Conservation (phyloP, 2,329 filamentous ascomycete species). For the Zymoseptoria ardabiliae region DNA sequence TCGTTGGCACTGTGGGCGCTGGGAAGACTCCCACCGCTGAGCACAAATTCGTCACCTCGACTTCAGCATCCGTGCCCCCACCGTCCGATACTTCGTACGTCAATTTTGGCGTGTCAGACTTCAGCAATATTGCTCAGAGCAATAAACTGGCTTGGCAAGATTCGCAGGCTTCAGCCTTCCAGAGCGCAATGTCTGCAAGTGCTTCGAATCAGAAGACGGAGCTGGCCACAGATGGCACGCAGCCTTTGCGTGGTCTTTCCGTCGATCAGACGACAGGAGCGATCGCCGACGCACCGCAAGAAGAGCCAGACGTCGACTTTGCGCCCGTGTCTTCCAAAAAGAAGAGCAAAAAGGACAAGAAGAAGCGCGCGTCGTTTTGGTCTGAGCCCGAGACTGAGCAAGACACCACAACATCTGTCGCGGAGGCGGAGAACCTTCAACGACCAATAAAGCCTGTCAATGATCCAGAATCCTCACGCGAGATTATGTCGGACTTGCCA, state of each 20-base stretch:
- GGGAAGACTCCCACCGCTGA: neutral
- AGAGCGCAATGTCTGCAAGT: conserved; percentile 9
- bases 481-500: neutral
- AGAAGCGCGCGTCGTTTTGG: conserved; percentile 4
- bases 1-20: neutral
- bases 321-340: conserved; percentile 14
- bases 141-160: conserved; percentile 10
- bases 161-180: conserved; percentile 15
- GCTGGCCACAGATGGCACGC: neutral
- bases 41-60: neutral
- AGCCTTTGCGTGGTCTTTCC: neutral
- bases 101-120: conserved; percentile 13
- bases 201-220: neutral
- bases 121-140: conserved; percentile 10
- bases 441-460: conserved; percentile 5
- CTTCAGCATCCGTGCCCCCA: neutral
- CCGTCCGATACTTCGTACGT: neutral
- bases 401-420: neutral
- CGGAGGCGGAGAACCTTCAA: neutral
- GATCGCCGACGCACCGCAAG: neutral
- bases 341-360: conserved; percentile 23
- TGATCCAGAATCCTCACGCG: neutral
- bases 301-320: neutral
- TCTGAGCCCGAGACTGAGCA: conserved; percentile 5
- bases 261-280: neutral